A percentile compares a stretch with the other conserved stretches of the same genome.
Conservation (phyloP, 1,284 basidiomycete species). For the Marasmius tenuissimus region DNA sequence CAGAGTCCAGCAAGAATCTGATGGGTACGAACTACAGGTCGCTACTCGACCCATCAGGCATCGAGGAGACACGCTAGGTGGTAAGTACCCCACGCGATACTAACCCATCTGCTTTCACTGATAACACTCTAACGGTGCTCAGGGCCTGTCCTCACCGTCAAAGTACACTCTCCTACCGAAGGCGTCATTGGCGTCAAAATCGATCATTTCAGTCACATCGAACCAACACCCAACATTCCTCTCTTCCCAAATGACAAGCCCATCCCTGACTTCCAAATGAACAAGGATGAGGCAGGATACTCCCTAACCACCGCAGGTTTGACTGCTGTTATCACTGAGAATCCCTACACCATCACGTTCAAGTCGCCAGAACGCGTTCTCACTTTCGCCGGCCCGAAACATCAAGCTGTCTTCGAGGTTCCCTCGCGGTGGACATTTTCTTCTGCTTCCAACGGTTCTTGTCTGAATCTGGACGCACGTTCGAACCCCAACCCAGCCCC, state of each 20-base stretch:
- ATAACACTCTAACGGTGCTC: conserved; percentile 8
- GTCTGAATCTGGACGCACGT: conserved; percentile 53
- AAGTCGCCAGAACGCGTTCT: conserved; percentile 48
- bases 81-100: conserved; percentile 28
- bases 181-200: conserved; percentile 67
- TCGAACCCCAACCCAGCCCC: conserved; percentile 55
- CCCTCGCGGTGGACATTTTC: conserved; percentile 62
- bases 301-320: conserved; percentile 43
- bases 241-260: conserved; percentile 64
- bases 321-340: conserved; percentile 53
- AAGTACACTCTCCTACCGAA: conserved; percentile 63
- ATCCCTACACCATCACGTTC: conserved; percentile 64
- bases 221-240: conserved; percentile 50
- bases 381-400: conserved; percentile 56
- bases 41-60: conserved; percentile 65
- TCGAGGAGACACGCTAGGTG: conserved; percentile 69
- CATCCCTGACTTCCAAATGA: conserved; percentile 41
- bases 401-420: conserved; percentile 66
- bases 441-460: conserved; percentile 61
- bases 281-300: conserved; percentile 35
- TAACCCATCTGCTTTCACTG: background rate
- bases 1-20: conserved; percentile 39
- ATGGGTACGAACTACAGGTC: conserved; percentile 59
- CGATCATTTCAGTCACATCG: conserved; percentile 54
- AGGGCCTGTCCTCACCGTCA: conserved; percentile 61